A percentile compares a stretch with the other conserved stretches of the same genome.
Evolutionary conservation across 225 moss, liverwort and hornwort species (phyloP).

Genomic region (Rhytidiadelphus loreus): DNA sequence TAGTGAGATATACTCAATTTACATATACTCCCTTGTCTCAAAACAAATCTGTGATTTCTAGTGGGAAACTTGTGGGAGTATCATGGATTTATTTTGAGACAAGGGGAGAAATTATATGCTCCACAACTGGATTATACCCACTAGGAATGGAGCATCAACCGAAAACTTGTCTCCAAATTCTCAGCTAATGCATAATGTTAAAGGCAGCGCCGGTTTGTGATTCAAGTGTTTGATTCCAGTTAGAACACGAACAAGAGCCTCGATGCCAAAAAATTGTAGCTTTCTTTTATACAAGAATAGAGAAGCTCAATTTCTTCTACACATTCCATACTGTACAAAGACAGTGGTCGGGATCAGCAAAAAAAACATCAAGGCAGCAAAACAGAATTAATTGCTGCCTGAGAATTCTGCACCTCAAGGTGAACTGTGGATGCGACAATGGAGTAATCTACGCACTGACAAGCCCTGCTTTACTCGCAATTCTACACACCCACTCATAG

Average conservation of each 20-base stretch:
- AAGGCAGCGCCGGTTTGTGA: not conserved
- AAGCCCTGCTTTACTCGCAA: not conserved
- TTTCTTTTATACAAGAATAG: slow-evolving; percentile 5
- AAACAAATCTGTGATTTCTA: not conserved
- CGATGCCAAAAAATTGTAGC: not conserved
- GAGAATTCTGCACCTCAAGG: not conserved
- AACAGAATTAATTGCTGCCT: not conserved
- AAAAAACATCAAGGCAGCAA: not conserved
- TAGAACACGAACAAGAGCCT: not conserved
- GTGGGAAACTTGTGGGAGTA: not conserved
- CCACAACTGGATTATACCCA: not conserved
- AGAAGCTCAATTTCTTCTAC: not conserved
- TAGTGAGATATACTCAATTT: not conserved
- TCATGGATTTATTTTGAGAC: not conserved
- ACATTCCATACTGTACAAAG: slow-evolving; percentile 11
- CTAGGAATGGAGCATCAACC: not conserved
- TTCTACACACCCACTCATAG: not conserved
- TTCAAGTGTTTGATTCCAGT: not conserved
- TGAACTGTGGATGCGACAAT: not conserved
- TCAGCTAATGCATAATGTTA: not conserved
- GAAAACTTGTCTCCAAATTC: not conserved
- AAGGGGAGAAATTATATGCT: not conserved
- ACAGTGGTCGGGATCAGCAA: not conserved
- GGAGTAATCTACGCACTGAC: not conserved
- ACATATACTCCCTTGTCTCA: not conserved